These are phyloP conservation scores for Fusarium bulbicola DNA, from an alignment of 2,329 filamentous ascomycete genomes.

Conservation along the genomic window DNA sequence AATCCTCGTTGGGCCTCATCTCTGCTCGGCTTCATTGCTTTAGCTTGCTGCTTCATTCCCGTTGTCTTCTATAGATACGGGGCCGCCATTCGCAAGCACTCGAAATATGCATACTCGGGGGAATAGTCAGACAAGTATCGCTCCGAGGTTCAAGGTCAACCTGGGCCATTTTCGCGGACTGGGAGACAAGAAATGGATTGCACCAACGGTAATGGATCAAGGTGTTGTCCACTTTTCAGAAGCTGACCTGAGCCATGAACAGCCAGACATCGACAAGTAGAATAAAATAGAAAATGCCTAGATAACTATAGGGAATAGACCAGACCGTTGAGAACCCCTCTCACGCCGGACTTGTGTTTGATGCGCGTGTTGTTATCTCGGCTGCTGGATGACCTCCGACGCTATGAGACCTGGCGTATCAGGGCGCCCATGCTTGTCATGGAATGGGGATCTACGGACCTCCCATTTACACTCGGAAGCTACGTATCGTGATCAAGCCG, in stretches of 20 bases:
- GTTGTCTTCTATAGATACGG: neutral
- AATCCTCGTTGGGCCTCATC: neutral
- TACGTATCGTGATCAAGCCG: neutral
- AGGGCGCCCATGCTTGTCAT: neutral
- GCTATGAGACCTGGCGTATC: neutral
- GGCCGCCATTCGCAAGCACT: neutral
- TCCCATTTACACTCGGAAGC: neutral
- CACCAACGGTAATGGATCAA: too few species aligned
- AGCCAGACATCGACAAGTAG: too few species aligned
- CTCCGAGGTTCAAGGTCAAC: accelerated
- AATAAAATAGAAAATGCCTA: too few species aligned
- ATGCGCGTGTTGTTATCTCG: neutral
- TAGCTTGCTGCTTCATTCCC: neutral
- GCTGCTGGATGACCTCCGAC: neutral
- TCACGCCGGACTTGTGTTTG: too few species aligned
- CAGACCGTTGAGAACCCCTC: too few species aligned
- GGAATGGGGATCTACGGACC: neutral
- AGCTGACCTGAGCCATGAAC: accelerated
- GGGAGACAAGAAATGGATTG: too few species aligned
- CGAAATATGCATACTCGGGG: neutral
- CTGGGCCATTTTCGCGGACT: too few species aligned
- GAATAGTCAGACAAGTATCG: neutral
- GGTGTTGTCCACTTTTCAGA: accelerated
- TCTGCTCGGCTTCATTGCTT: neutral
- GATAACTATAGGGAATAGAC: too few species aligned